Base-by-base conservation (phyloP, 768 basidiomycete genomes). In the Cytidiella melzeri region DNA sequence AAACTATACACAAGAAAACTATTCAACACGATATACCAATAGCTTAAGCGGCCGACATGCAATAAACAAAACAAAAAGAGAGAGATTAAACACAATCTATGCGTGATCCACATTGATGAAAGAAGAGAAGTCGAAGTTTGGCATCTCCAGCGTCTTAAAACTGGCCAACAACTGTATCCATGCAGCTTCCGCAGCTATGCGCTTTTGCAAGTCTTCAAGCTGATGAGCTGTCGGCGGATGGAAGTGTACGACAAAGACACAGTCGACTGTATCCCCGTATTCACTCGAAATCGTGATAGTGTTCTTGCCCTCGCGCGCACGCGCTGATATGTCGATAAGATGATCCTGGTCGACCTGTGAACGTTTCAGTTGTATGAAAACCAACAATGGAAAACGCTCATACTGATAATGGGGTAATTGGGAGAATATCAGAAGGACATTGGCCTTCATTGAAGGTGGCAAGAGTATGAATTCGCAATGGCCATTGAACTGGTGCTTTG, bases 201-300 rank as follows among this genome's bases (percentile, higher is more conserved):
- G 15, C 15, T 15, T 34, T 7, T 15, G 30, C 30, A 34, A 34
- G 30, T 34, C 15, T 15, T 34, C 30, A 15, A 34, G 30, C 39
- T 56, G 55, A 5, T 48, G 49, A 2, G 41, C 40, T 12, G 55
- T 57, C 3, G 55, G 59, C 1, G 44, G 39, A 41, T 60, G 59
- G 4, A 58, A 27, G 20, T 51, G 42, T 37, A 55, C 41, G 11
- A 50, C 56, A 43, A 57, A 56, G 21, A 55, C 44, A 21, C 46
- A 52, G n/a, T 55, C 52, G 1, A 49, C 51, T 45, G 47, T 48
- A 43, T 55, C 54, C 20, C 48, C 37, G 38, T 38, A 4, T 25
- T 38, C 18, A 19, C 12, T 18, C 15, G 43, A 51, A 5, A 60
- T 13, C 3, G 46, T 36, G 25, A 57, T 41, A 12, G 27, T 45